Conservation (phyloP, 768 basidiomycete genomes). For the Mycena floridula region DNA sequence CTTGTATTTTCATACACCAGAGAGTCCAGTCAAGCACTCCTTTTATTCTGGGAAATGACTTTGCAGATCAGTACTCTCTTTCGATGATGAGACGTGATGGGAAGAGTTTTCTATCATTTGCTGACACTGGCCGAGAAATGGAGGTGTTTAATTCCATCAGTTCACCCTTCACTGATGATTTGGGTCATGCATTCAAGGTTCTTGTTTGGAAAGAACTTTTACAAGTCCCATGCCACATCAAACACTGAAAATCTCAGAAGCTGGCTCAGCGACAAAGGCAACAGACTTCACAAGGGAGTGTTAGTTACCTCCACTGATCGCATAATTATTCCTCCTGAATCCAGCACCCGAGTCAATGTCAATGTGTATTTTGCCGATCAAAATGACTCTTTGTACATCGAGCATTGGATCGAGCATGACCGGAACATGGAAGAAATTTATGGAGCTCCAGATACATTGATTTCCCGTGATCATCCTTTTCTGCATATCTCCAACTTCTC, state of each 20-base stretch:
- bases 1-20: conserved; percentile 17
- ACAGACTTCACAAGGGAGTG: neutral
- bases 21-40: conserved; percentile 18
- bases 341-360: conserved; percentile 7
- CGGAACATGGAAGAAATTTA: neutral
- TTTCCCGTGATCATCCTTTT: conserved; percentile 1
- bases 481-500: neutral
- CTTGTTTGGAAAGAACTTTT: neutral
- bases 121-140: conserved; percentile 3
- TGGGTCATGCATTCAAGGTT: conserved; percentile 2
- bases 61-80: conserved; percentile 17
- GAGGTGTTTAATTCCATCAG: conserved; percentile 1
- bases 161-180: neutral
- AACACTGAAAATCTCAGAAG: conserved; percentile 1
- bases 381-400: conserved; percentile 1
- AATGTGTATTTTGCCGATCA: neutral
- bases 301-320: conserved; percentile 3
- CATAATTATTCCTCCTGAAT: conserved; percentile 9
- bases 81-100: conserved; percentile 16
- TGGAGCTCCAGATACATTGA: conserved; percentile 9
- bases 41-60: conserved; percentile 19
- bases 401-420: neutral
- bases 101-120: conserved; percentile 10
- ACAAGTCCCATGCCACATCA: neutral
- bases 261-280: neutral